Evolutionary conservation across 2,329 filamentous ascomycete species (phyloP).

Genomic region (Sporothrix phasma): DNA sequence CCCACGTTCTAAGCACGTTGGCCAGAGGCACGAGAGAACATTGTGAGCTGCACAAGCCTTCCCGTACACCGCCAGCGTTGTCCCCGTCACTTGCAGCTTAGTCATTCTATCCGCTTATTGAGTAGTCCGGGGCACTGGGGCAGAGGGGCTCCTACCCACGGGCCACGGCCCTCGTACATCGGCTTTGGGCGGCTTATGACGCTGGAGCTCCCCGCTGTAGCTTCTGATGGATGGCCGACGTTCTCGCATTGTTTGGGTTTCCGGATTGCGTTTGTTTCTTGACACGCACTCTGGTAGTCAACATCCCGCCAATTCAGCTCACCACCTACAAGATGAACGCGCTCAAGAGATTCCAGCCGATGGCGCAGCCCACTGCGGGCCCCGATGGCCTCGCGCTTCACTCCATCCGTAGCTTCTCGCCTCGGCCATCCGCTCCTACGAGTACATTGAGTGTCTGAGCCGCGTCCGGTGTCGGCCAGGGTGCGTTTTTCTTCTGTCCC

Average conservation of each 20-base stretch:
- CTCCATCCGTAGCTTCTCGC: conserved; percentile 43
- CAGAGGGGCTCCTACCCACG: background rate
- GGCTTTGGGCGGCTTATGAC: conserved; percentile 19
- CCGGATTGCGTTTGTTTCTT: background rate
- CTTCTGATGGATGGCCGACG: background rate
- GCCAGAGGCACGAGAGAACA: too few species aligned
- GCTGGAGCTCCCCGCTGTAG: background rate
- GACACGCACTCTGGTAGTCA: background rate
- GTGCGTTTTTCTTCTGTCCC: conserved; percentile 40
- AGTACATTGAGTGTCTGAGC: conserved; percentile 75
- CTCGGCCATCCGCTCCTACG: conserved; percentile 45
- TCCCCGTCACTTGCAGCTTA: background rate
- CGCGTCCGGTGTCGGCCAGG: conserved; percentile 80
- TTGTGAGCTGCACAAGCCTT: too few species aligned
- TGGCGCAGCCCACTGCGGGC: conserved; percentile 51
- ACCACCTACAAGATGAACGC: conserved; percentile 35
- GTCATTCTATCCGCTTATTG: background rate
- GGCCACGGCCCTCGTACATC: conserved; percentile 14
- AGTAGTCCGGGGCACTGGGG: background rate
- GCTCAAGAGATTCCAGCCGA: conserved; percentile 49
- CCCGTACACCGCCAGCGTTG: too few species aligned
- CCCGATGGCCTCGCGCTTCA: conserved; percentile 43
- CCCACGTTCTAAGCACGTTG: background rate
- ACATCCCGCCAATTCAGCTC: background rate
- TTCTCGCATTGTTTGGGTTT: background rate